Base-by-base conservation (phyloP, 148 eudicot genomes). In the Persicaria tinctoria region DNA sequence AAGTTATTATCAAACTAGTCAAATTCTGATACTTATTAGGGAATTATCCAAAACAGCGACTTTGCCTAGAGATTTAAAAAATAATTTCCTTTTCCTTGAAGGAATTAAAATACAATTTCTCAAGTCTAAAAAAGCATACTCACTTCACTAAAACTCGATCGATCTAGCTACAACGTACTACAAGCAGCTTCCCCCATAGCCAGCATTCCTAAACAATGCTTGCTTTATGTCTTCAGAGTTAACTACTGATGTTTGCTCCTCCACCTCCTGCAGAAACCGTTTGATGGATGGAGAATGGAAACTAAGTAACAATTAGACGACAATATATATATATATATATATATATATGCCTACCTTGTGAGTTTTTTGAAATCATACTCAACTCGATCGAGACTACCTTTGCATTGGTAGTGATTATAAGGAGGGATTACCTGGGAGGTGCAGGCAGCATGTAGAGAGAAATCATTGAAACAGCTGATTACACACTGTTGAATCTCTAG, bases 131-230 rank as follows among this genome's bases (percentile, higher is more conserved):
- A 23, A 23, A 23, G 0, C 27, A 23, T 23, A 23, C 27, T 23
- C 27, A 23, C 27, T 23, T 4, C 55, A 13, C 13, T 13, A 51
- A 51, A 51, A 12, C 27, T 23, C 27, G 27, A 23, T 23, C 27
- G 27, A 23, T 23, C 27, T 23, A 23, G 27, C 27, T 23, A 23
- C 27, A 23, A 23, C 27, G 27, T 23, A 23, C 27, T 82, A 91
- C 73, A 89, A 73, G 78, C 93, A 91, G 79, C 87, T 89, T 82
- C 93, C 97, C 69, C 94, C 97, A 83, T 92, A 92, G 27, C 97
- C 97, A 54, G 97, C 97, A 80, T 89, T 92, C 70, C 89, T 84
- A 73, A 86, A 84, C 53, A 92, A 79, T 57, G 92, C 91, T 76
- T 92, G 94, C 80, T 89, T 89, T 77, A 92, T 85, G 46, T 92